These are phyloP conservation scores for Trypanosoma mega DNA, from an alignment of 208 protist species.

Conservation along the genomic window DNA sequence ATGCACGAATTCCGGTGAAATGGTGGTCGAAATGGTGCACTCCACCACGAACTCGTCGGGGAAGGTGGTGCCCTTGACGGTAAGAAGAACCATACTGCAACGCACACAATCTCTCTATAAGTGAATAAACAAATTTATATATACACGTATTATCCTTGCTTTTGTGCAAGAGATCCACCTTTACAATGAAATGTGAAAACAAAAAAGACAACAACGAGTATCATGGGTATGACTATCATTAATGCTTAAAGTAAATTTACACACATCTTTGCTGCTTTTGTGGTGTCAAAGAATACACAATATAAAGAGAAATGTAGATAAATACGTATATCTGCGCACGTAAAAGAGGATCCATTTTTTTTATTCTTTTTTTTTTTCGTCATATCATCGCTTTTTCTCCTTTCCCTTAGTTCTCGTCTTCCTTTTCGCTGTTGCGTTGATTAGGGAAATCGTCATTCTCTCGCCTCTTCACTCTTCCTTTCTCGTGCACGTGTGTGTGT, in stretches of 20 bases:
- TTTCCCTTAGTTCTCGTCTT: too few relatives aligned
- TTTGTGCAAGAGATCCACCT: not conserved
- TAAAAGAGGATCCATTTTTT: not conserved
- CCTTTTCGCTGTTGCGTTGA: too few relatives aligned
- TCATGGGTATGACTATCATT: too few relatives aligned
- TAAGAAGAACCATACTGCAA: conserved; percentile 64
- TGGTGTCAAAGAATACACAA: not conserved
- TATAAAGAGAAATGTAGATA: conserved; percentile 2
- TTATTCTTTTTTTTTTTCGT: not conserved
- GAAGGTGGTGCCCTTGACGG: conserved; percentile 81
- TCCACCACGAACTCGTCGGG: conserved; percentile 72
- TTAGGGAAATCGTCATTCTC: too few relatives aligned
- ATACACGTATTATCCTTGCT: too few relatives aligned
- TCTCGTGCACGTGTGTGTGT: too few relatives aligned
- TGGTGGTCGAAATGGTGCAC: conserved; percentile 23
- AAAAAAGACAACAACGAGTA: not conserved
- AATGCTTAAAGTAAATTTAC: too few relatives aligned
- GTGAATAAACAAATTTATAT: too few relatives aligned
- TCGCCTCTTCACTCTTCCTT: too few relatives aligned
- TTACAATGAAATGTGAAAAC: not conserved
- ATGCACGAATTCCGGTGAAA: conserved; percentile 27
- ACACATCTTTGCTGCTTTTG: too few relatives aligned
- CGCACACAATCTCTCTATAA: not conserved
- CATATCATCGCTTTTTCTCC: not conserved
- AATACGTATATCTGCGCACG: too few relatives aligned